Base-by-base conservation (phyloP, 164 flowering plant species). In the Euptelea pleiosperma region DNA sequence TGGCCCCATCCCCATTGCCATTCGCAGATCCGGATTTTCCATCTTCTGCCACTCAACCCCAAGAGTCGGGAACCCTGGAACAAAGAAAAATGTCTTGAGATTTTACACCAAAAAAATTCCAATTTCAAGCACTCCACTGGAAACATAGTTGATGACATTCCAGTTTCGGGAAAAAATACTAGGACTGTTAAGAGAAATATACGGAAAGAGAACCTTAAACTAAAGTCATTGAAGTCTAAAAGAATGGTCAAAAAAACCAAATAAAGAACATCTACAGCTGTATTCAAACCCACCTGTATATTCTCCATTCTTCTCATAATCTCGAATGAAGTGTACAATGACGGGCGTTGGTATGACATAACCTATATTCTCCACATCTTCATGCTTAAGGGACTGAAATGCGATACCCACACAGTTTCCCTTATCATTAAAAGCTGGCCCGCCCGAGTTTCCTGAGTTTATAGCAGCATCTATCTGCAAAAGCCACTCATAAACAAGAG, bases 1-100 rank as follows among this genome's bases (percentile, higher is more conserved):
- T 66, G 85, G 36, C 51, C 76, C 69, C 97, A 94, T 90, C 40
- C 99, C 96, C 92, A 85, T 81, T 52, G 99, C 69, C 77, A 58
- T 65, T 12, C 97, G 91, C 60, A 94, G 48, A 75, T 90, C 92
- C 61, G 99, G 99, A 73, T 94, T 90, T 79, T 94, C 99, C 97
- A 94, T 90, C 67, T 94, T 94, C 81, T 94, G 99, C 99, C 99
- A 94, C 73, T 94, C 99, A 75, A 91, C 70, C 12, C 96, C 89
- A 49, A 94, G 95, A 67, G 81, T 69, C 21, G 97, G 97, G 65
- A 94, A 94, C 9, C 97, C 99, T 91, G 68, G 50, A 42, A 71
- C 14, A 30, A 14, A 33, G 12, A 7, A 48, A 19, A 63, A 11
- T 29, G 10, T 14, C 21, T 43, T 21, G 6, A 35, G 15, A 61